A percentile compares a stretch with the other conserved stretches of the same genome.
Evolutionary conservation across 1,139 yeast genomes (phyloP).

Genomic region (Kazachstania sp.): DNA sequence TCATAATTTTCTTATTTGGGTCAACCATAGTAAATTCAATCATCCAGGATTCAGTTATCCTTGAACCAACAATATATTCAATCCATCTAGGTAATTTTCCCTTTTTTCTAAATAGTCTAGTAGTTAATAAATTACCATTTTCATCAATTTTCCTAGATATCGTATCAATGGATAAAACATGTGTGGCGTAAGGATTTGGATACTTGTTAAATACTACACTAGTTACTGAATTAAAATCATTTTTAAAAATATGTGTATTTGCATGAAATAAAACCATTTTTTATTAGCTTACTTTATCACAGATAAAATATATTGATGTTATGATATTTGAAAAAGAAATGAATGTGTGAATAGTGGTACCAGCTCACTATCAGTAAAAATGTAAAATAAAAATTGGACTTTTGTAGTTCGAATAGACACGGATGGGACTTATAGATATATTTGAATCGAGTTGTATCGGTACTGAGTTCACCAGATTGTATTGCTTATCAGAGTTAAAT

Average conservation of each 20-base stretch:
- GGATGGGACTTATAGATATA: too few species aligned
- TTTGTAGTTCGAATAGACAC: too few species aligned
- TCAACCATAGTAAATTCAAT: constrained; percentile 74
- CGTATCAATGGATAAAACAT: constrained; percentile 81
- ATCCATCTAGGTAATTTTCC: constrained; percentile 81
- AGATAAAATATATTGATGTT: background rate
- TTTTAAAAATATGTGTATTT: constrained; percentile 46
- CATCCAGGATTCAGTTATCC: constrained; percentile 66
- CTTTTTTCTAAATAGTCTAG: constrained; percentile 65
- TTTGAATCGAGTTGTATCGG: too few species aligned
- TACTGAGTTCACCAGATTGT: too few species aligned
- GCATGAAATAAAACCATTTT: constrained; percentile 61
- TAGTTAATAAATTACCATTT: constrained; percentile 57
- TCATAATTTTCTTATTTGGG: constrained; percentile 47
- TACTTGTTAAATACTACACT: constrained; percentile 76
- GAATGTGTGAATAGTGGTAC: background rate
- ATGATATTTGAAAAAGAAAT: background rate
- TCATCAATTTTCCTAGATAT: constrained; percentile 34
- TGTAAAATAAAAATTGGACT: too few species aligned
- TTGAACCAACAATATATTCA: constrained; percentile 58
- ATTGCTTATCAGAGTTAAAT: too few species aligned
- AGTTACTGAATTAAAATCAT: constrained; percentile 66
- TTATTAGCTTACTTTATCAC: background rate
- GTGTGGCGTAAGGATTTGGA: constrained; percentile 87
- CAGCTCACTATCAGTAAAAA: too few species aligned